These are phyloP conservation scores for Aspergillus pseudoviridinutans DNA, from an alignment of 2,329 filamentous ascomycete genomes.

Conservation along the genomic window DNA sequence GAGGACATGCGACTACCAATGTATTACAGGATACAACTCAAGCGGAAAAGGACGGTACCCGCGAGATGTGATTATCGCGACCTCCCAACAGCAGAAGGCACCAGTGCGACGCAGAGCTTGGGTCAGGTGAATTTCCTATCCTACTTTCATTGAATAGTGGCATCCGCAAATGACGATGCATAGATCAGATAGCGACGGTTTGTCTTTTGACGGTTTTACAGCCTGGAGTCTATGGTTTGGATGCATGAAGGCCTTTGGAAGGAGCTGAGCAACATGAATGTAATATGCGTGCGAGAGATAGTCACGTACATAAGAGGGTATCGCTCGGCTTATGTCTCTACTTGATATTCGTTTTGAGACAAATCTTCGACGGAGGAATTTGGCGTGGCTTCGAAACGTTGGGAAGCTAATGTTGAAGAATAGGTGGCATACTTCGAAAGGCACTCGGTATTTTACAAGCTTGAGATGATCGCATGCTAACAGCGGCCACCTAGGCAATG, in stretches of 20 bases:
- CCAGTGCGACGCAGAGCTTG: neutral
- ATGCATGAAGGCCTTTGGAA: neutral
- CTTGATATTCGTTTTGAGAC: neutral
- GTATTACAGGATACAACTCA: neutral
- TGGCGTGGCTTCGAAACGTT: neutral
- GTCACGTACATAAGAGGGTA: neutral
- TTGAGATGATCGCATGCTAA: neutral
- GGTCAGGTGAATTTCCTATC: neutral
- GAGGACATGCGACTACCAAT: neutral
- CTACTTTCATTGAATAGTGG: neutral
- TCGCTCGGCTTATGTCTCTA: neutral
- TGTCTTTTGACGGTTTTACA: neutral
- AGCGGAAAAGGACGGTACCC: neutral
- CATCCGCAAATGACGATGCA: neutral
- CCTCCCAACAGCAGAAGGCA: neutral
- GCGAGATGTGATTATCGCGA: neutral
- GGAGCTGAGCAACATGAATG: neutral
- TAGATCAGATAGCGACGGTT: neutral
- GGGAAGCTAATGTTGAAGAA: neutral
- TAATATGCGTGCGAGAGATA: neutral
- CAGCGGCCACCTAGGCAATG: conserved; percentile 14
- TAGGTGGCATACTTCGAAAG: neutral
- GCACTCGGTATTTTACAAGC: neutral
- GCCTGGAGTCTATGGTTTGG: neutral
- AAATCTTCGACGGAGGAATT: neutral